Percentiles rank a stretch among this genome's conserved stretches.
Conservation (phyloP, 371 early-diverging fungal genomes). For the Mucor racemosus region DNA sequence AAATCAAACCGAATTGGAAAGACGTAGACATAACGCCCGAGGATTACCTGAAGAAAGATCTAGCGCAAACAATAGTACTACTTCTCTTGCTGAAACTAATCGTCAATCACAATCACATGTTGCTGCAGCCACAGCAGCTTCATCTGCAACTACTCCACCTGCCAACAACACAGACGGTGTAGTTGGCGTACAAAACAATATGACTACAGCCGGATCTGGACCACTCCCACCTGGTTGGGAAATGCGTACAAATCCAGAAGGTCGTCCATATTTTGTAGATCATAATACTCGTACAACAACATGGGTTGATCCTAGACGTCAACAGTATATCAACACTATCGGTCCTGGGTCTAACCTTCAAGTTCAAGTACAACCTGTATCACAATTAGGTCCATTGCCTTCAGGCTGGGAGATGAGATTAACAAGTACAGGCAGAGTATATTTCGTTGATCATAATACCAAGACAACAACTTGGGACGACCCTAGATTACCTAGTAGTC, state of each 20-base stretch:
- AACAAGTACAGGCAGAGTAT: constrained; percentile 88
- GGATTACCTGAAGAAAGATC: constrained; percentile 74
- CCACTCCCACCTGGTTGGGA: constrained; percentile 95
- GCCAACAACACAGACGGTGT: constrained; percentile 18
- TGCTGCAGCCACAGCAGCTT: not conserved
- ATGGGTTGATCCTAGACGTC: constrained; percentile 92
- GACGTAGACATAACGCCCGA: constrained; percentile 79
- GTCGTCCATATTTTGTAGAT: constrained; percentile 97
- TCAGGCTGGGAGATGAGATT: constrained; percentile 97
- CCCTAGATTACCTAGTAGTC: constrained; percentile 91
- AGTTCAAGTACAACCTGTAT: constrained; percentile 75
- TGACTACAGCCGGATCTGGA: constrained; percentile 76
- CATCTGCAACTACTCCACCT: not conserved
- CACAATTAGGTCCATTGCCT: constrained; percentile 88
- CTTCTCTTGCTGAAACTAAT: not conserved
- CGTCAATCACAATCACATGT: not conserved
- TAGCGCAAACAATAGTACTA: constrained; percentile 5
- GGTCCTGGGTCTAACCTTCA: constrained; percentile 60
- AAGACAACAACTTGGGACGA: constrained; percentile 97
- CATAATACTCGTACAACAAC: constrained; percentile 97
- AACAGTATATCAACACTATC: constrained; percentile 65
- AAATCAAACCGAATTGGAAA: constrained; percentile 71
- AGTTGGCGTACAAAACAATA: constrained; percentile 46
- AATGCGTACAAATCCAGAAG: constrained; percentile 87
- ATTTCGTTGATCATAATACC: constrained; percentile 94